Conservation (phyloP, 345 rosid species). For the Eucalyptus erythrocorys region DNA sequence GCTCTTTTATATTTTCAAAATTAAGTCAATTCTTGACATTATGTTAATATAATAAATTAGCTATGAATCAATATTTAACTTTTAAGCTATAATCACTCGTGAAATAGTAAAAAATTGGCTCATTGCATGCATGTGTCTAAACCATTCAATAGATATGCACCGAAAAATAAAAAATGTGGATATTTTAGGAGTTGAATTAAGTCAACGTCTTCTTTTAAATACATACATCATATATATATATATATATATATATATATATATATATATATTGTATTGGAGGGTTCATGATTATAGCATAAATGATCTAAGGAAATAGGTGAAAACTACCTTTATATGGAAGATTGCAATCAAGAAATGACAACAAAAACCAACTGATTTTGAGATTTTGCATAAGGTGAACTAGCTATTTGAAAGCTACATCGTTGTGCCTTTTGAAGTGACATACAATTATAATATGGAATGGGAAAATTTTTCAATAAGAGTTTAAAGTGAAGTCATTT, state of each 20-base stretch:
- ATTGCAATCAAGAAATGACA: background rate
- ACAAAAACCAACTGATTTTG: background rate
- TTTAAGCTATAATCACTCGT: background rate
- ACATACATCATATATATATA: too few species aligned
- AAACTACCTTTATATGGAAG: too few species aligned
- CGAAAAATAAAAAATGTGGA: background rate
- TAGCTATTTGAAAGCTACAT: background rate
- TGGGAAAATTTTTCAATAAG: too few species aligned
- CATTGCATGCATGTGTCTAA: background rate
- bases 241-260: too few species aligned
- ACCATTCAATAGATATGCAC: background rate
- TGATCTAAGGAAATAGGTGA: background rate
- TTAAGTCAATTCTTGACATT: background rate
- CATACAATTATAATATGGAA: background rate
- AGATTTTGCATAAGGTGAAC: background rate
- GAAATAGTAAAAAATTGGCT: background rate
- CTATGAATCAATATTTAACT: background rate
- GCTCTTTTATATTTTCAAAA: background rate
- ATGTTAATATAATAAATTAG: background rate
- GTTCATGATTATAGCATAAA: background rate
- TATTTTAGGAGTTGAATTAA: background rate
- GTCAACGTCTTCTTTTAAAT: background rate
- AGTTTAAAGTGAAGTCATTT: too few species aligned
- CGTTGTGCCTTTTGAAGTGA: background rate
- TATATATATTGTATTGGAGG: too few species aligned